A percentile compares a stretch with the other conserved stretches of the same genome.
Evolutionary conservation across 2,329 filamentous ascomycete species (phyloP).

Genomic region (Aspergillus oerlinghausenensis): DNA sequence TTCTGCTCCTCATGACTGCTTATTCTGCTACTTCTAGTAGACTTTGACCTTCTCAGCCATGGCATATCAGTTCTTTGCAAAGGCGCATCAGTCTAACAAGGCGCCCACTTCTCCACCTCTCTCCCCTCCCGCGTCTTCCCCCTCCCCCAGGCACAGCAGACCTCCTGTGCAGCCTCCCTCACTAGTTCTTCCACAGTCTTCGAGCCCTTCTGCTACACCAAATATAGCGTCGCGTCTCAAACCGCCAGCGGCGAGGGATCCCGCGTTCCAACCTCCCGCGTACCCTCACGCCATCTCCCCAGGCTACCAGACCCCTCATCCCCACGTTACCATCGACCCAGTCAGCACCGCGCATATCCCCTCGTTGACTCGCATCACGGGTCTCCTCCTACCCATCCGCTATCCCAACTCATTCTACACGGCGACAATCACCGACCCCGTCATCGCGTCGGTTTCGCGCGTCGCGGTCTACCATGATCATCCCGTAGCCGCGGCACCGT

Average conservation of each 20-base stretch:
- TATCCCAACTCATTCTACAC: slow-evolving; percentile 60
- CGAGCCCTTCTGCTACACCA: slow-evolving; percentile 10
- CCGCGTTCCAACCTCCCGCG: slow-evolving; percentile 24
- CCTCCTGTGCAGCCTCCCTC: slow-evolving; percentile 31
- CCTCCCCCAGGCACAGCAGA: slow-evolving; percentile 13
- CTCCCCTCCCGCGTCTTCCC: slow-evolving; percentile 16
- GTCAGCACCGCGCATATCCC: slow-evolving; percentile 52
- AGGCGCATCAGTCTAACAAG: slow-evolving; percentile 25
- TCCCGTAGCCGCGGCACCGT: slow-evolving; percentile 27
- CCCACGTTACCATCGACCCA: slow-evolving; percentile 51
- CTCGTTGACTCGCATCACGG: slow-evolving; percentile 54
- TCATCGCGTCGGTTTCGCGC: slow-evolving; percentile 52
- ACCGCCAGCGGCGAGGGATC: slow-evolving; percentile 20
- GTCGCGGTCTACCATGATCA: slow-evolving; percentile 55
- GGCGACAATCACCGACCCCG: slow-evolving; percentile 53
- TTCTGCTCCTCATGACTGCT: neutral
- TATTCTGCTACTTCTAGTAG: neutral
- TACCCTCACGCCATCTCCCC: slow-evolving; percentile 26
- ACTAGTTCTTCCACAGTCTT: slow-evolving; percentile 22
- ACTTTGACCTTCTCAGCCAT: slow-evolving; percentile 14
- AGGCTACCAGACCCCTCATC: slow-evolving; percentile 33
- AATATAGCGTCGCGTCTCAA: slow-evolving; percentile 18
- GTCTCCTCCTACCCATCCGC: slow-evolving; percentile 56
- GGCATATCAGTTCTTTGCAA: slow-evolving; percentile 37
- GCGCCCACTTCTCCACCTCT: slow-evolving; percentile 20